These are phyloP conservation scores for Lenzites betulinus DNA, from an alignment of 768 basidiomycete genomes.

Conservation along the genomic window DNA sequence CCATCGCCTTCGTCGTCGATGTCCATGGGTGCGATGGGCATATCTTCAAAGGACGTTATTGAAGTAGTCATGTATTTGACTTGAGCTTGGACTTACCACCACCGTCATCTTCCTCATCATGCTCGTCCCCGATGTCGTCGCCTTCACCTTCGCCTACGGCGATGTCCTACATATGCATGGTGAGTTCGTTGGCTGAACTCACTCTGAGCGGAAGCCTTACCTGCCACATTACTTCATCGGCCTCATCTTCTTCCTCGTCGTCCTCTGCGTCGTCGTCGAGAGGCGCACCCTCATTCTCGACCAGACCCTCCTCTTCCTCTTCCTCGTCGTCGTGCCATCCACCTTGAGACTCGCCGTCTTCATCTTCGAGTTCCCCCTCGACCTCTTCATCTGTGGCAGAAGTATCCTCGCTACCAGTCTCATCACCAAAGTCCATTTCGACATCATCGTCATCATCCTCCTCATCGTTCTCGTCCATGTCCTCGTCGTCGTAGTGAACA, in stretches of 20 bases:
- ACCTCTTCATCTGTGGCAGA: conserved; percentile 74
- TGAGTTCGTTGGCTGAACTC: background rate
- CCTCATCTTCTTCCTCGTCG: conserved; percentile 40
- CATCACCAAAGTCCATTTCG: conserved; percentile 86
- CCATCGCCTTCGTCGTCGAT: conserved; percentile 34
- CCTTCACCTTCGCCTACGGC: conserved; percentile 38
- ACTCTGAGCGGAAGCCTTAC: conserved; percentile 25
- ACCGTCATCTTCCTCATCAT: conserved; percentile 57
- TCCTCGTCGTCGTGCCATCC: conserved; percentile 70
- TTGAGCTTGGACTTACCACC: conserved; percentile 43
- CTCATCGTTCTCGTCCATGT: conserved; percentile 81
- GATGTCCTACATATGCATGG: conserved; percentile 31
- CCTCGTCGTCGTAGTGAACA: conserved; percentile 69
- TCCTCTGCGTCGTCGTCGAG: conserved; percentile 39
- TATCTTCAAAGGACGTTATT: conserved; percentile 14
- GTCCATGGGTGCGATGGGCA: conserved; percentile 32
- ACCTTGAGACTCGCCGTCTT: conserved; percentile 56
- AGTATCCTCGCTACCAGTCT: conserved; percentile 80
- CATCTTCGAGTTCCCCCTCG: conserved; percentile 70
- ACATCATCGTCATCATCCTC: conserved; percentile 81
- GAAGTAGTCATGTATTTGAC: background rate
- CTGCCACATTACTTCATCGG: conserved; percentile 46
- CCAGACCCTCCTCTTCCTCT: conserved; percentile 63
- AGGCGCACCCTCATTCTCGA: conserved; percentile 46
- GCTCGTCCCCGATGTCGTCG: conserved; percentile 40